Conservation (phyloP, 2,329 filamentous ascomycete genomes). For the Neofusicoccum sp. region DNA sequence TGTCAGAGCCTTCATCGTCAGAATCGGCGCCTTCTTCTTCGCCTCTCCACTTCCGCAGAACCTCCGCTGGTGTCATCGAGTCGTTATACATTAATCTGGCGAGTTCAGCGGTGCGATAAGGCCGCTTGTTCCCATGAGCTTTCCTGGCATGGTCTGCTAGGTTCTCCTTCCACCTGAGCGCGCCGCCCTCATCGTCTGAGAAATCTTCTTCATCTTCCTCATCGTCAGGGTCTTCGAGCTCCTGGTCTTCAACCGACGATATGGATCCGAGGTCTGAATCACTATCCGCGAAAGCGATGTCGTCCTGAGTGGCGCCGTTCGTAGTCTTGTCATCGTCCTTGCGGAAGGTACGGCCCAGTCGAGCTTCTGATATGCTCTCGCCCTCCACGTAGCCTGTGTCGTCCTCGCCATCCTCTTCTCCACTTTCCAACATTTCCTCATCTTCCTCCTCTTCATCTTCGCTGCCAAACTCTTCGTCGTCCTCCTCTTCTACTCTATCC, state of each 20-base stretch:
- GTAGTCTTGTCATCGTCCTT: constrained; percentile 43
- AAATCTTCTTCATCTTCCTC: constrained; percentile 54
- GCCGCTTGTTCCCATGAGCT: constrained; percentile 66
- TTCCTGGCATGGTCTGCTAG: constrained; percentile 71
- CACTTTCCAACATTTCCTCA: constrained; percentile 41
- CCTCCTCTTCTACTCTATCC: constrained; percentile 48
- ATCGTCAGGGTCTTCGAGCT: constrained; percentile 49
- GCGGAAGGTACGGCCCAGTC: constrained; percentile 54
- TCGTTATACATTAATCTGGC: constrained; percentile 88
- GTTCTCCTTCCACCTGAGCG: constrained; percentile 83
- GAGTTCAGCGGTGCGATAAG: constrained; percentile 78
- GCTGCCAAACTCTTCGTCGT: constrained; percentile 48
- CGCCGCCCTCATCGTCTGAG: constrained; percentile 69
- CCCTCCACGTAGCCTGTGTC: constrained; percentile 50
- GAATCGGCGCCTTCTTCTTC: too few species aligned
- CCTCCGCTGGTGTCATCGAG: constrained; percentile 70
- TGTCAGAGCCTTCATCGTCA: constrained; percentile 51
- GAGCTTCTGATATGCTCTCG: constrained; percentile 42
- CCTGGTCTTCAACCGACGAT: constrained; percentile 61
- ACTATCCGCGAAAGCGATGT: constrained; percentile 89
- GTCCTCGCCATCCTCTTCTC: constrained; percentile 50
- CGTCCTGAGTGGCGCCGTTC: constrained; percentile 50
- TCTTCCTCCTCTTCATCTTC: constrained; percentile 56
- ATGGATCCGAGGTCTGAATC: constrained; percentile 94
- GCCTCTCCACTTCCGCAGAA: constrained; percentile 77